Base-by-base conservation (phyloP, 148 eudicot species). In the Polygonum maritimum region DNA sequence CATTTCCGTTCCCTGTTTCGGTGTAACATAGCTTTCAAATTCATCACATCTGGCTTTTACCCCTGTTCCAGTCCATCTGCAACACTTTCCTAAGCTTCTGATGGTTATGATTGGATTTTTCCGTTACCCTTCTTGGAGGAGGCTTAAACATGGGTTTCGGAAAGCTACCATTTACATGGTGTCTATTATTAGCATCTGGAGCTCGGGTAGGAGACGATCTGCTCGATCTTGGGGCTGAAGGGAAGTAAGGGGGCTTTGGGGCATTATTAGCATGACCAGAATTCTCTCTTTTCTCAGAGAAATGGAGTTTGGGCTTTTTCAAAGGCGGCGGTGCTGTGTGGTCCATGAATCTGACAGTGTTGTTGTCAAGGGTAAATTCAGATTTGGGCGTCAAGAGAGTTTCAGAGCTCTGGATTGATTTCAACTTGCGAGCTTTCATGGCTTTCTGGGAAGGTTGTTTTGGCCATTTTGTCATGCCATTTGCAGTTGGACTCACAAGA, bases 361-460 rank as follows among this genome's bases (percentile, higher is more conserved):
- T 72, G 33, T 60, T 72, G 33, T 60, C 69, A 11, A 76, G 74
- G 73, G 69, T 63, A 26, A 52, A 44, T 77, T 74, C 87, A 33
- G 91, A 75, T 63, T 81, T 85, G 55, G 87, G 85, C 31, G 79
- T 58, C 44, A 76, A 75, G 49, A 76, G 78, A 22, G 79, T 85
- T 71, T 80, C 87, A 14, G 89, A 51, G 76, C 83, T 87, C 70
- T 83, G 85, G 26, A 54, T 72, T 35, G 83, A 74, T 76, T 86
- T 90, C 48, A 81, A 85, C 84, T 88, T 89, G 79, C 90, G 87
- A 78, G 92, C 85, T 83, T 86, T 90, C 85, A 86, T 83, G 88
- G 89, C 67, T 58, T 86, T 92, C 73, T 83, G 96, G 15, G 85
- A 83, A 39, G 92, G 86, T 78, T 76, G 87, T 78, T 91, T 89